phyloP scores from a whole-genome alignment of 2,329 filamentous ascomycete genomes.

The Dothiorella sarmentorum region DNA sequence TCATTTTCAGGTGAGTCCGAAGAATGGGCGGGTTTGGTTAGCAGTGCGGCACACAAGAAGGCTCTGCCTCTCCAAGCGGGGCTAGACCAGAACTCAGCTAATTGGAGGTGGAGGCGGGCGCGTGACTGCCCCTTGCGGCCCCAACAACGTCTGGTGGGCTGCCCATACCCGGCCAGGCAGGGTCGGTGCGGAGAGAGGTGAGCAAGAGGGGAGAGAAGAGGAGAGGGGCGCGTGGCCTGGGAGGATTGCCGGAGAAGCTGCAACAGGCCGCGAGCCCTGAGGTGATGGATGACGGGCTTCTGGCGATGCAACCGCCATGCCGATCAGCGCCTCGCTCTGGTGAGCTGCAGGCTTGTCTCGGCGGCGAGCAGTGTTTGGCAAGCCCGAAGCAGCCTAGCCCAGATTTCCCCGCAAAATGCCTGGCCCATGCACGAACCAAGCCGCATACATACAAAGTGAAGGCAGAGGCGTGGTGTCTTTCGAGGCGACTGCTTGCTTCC shows the following conservation, averaged over 20 bases:
- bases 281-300: slow-evolving; percentile 14
- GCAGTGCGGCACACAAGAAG: slow-evolving; percentile 13
- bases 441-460: slow-evolving; percentile 10
- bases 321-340: slow-evolving; percentile 2
- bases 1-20: slow-evolving; percentile 3
- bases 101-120: slow-evolving; percentile 2
- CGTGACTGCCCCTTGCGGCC: slow-evolving; percentile 16
- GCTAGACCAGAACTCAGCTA: slow-evolving; percentile 14
- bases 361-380: neutral
- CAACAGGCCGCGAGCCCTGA: slow-evolving; percentile 10
- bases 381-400: slow-evolving; percentile 8
- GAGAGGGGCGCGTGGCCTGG: slow-evolving; percentile 6
- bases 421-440: slow-evolving; percentile 1
- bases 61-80: slow-evolving; percentile 1
- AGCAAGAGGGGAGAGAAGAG: too few relatives aligned
- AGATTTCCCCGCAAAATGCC: neutral
- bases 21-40: slow-evolving; percentile 11
- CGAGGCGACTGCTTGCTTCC: neutral
- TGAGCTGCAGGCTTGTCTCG: slow-evolving; percentile 15
- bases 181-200: neutral
- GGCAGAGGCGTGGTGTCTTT: slow-evolving; percentile 1
- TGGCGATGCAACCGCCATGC: slow-evolving; percentile 14
- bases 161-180: neutral
- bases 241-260: neutral
- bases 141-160: slow-evolving; percentile 13